Conservation (phyloP, 2,329 filamentous ascomycete species). For the Knoxdaviesia capensis region DNA sequence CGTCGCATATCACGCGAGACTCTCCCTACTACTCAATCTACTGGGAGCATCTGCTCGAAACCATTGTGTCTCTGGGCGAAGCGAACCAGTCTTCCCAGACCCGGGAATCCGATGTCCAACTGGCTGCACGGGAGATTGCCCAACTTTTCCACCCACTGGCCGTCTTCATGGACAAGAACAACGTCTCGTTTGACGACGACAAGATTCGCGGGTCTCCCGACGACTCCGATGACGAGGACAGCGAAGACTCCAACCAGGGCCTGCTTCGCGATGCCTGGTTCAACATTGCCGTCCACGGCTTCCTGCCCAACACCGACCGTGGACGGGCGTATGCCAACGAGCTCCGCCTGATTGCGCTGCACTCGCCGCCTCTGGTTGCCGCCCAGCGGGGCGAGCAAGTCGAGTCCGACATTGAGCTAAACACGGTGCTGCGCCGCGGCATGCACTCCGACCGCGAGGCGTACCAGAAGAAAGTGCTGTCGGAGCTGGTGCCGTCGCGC, state of each 20-base stretch:
- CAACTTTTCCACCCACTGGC: constrained; percentile 79
- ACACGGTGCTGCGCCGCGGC: constrained; percentile 76
- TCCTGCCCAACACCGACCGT: constrained; percentile 53
- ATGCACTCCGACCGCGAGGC: constrained; percentile 60
- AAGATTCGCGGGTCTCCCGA: constrained; percentile 13
- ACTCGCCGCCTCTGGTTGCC: constrained; percentile 72
- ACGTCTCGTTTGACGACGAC: constrained; percentile 26
- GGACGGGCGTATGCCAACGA: constrained; percentile 57
- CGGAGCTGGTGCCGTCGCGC: constrained; percentile 52
- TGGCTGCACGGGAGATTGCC: constrained; percentile 71
- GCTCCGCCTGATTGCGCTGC: constrained; percentile 63
- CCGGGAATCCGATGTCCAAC: constrained; percentile 57
- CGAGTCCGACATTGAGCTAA: constrained; percentile 92
- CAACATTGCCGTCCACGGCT: constrained; percentile 89
- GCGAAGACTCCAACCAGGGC: constrained; percentile 49
- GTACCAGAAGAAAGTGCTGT: constrained; percentile 63
- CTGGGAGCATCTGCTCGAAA: constrained; percentile 63
- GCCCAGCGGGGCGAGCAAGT: constrained; percentile 77
- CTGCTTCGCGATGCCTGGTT: constrained; percentile 90
- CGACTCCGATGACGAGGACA: constrained; percentile 23
- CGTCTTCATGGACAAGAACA: constrained; percentile 52
- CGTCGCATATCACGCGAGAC: constrained; percentile 42
- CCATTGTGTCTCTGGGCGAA: constrained; percentile 80
- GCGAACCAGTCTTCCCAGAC: constrained; percentile 53
- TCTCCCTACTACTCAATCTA: constrained; percentile 71